Evolutionary conservation across 352 stramenopile genomes (phyloP).

Genomic region (Aphanomyces invadans): DNA sequence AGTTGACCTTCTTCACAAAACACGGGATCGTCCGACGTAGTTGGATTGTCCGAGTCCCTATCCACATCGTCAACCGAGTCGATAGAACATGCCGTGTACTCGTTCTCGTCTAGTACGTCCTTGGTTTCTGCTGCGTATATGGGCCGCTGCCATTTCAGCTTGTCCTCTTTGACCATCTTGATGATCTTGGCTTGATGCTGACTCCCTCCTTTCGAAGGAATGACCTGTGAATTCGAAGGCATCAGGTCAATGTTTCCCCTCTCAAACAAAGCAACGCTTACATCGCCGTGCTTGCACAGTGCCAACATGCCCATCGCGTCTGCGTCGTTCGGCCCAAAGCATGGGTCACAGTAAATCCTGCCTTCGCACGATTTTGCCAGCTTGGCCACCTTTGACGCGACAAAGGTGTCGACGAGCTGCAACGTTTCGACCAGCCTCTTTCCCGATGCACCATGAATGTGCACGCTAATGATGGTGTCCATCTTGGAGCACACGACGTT

Average conservation of each 20-base stretch:
- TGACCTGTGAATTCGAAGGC: conserved; percentile 1
- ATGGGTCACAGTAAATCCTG: conserved; percentile 66
- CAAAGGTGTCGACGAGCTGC: conserved; percentile 51
- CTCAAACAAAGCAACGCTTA: no score
- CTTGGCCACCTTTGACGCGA: conserved; percentile 67
- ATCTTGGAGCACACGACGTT: conserved; percentile 61
- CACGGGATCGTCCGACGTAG: conserved; percentile 32
- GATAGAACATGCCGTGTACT: conserved; percentile 17
- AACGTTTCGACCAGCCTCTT: conserved; percentile 49
- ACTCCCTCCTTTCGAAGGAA: conserved; percentile 59
- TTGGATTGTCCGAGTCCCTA: conserved; percentile 26
- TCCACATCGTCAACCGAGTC: no score
- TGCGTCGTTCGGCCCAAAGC: conserved; percentile 56
- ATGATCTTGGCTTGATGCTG: conserved; percentile 71
- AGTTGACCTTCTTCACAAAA: conserved; percentile 61
- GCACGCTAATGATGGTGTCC: conserved; percentile 66
- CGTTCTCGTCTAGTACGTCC: conserved; percentile 22
- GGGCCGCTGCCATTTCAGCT: conserved; percentile 72
- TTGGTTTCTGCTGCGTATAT: conserved; percentile 37
- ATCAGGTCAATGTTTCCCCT: not conserved
- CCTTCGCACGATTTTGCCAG: conserved; percentile 43
- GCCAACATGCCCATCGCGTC: conserved; percentile 54
- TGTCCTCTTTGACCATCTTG: conserved; percentile 57
- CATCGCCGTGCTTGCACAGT: conserved; percentile 51
- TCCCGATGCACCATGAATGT: conserved; percentile 62